phyloP scores from a whole-genome alignment of 257 asterid species.

The Solanum chaucha region DNA sequence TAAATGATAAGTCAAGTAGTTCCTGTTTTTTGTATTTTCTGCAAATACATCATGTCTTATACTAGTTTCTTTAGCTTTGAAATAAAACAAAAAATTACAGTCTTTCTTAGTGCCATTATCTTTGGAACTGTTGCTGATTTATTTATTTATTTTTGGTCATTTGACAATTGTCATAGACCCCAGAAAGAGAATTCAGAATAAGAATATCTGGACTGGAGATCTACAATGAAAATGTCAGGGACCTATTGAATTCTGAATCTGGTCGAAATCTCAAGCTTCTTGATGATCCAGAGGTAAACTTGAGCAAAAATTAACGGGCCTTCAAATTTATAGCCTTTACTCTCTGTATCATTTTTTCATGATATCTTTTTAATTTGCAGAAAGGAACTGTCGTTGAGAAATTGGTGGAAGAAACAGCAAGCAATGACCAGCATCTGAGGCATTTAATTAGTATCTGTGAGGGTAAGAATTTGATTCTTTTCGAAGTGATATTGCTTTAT shows the following conservation, averaged over 20 bases:
- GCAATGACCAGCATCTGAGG: constrained; percentile 66
- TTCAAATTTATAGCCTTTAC: neutral
- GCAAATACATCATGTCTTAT: neutral
- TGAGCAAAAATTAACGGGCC: neutral
- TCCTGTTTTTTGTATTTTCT: neutral
- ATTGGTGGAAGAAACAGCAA: constrained; percentile 80
- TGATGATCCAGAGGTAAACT: constrained; percentile 85
- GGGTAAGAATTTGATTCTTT: constrained; percentile 27
- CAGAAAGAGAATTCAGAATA: constrained; percentile 80
- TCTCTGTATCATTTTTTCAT: neutral
- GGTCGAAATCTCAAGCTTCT: constrained; percentile 84
- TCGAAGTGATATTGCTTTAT: neutral
- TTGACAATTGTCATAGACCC: constrained; percentile 43
- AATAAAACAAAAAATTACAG: neutral
- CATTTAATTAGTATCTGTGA: constrained; percentile 70
- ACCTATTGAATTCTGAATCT: constrained; percentile 76
- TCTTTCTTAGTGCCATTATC: neutral
- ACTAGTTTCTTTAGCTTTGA: neutral
- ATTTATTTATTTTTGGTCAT: neutral
- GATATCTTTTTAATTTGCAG: constrained; percentile 28
- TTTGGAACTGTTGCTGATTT: neutral
- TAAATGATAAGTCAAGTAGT: neutral
- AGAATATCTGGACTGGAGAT: constrained; percentile 86
- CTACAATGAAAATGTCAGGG: constrained; percentile 88
- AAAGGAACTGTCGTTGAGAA: constrained; percentile 91